phyloP scores from a whole-genome alignment of 2,329 filamentous ascomycete species.

The Colletotrichum trifolii region DNA sequence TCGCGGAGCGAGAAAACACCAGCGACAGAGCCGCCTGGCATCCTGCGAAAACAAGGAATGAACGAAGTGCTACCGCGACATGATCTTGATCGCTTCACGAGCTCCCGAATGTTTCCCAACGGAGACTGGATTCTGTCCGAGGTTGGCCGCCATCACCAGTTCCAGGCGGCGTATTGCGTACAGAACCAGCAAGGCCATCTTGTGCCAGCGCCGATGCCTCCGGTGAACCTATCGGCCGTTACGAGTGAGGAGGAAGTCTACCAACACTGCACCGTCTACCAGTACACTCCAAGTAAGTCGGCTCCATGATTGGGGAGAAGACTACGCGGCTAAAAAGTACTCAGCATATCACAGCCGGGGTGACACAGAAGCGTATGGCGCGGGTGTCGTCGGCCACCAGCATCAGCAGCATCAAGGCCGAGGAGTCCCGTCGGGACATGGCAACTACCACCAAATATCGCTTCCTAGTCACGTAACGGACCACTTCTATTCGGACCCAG shows the following conservation, averaged over 20 bases:
- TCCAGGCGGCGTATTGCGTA: constrained; percentile 29
- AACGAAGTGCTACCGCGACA: constrained; percentile 29
- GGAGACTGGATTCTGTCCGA: constrained; percentile 30
- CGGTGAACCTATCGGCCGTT: constrained; percentile 28
- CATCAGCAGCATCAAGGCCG: constrained; percentile 4
- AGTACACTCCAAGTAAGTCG: constrained; percentile 24
- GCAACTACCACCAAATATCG: constrained; percentile 6
- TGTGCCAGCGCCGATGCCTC: constrained; percentile 25
- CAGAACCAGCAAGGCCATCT: constrained; percentile 26
- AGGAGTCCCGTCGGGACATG: neutral
- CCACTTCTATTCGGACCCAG: neutral
- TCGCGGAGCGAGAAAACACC: constrained; percentile 14
- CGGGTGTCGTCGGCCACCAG: constrained; percentile 5
- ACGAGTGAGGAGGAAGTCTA: constrained; percentile 31
- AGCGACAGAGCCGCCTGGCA: neutral
- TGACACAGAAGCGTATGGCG: constrained; percentile 1
- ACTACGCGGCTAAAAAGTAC: neutral
- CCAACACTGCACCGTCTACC: constrained; percentile 33
- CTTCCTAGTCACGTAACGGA: constrained; percentile 1
- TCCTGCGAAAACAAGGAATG: constrained; percentile 27
- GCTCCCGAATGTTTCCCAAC: constrained; percentile 11
- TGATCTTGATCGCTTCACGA: constrained; percentile 19
- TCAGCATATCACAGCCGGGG: constrained; percentile 31
- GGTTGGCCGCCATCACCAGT: constrained; percentile 22
- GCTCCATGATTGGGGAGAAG: neutral